Percentiles rank a stretch among this genome's conserved stretches.
Conservation (phyloP, 2,329 filamentous ascomycete genomes). For the Canariomyces notabilis region DNA sequence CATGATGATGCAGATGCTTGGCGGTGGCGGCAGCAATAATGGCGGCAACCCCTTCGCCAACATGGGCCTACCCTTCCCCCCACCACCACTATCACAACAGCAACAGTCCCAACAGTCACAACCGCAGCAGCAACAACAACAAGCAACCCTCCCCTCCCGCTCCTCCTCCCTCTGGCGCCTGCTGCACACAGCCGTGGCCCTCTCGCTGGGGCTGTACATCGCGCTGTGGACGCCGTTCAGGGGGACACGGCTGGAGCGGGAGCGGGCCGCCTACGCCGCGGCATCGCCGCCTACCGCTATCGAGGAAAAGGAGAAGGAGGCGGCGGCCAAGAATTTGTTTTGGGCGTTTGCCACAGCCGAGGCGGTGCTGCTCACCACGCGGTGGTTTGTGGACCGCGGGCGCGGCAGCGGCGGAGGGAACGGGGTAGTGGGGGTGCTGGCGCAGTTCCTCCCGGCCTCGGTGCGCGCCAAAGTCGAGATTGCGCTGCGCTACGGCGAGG, state of each 20-base stretch:
- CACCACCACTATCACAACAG: conserved; percentile 24
- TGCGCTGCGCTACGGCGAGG: conserved; percentile 61
- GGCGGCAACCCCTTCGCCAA: conserved; percentile 25
- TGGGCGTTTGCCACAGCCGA: conserved; percentile 78
- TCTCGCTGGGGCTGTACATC: conserved; percentile 66
- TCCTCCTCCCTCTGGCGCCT: conserved; percentile 61
- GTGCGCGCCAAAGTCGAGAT: conserved; percentile 58
- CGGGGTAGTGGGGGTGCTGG: conserved; percentile 59
- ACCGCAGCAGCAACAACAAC: conserved; percentile 23
- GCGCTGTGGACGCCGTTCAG: conserved; percentile 63
- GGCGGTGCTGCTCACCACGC: conserved; percentile 63
- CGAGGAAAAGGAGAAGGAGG: conserved; percentile 7
- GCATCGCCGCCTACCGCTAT: conserved; percentile 10
- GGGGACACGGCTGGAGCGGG: conserved; percentile 58
- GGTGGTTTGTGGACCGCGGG: conserved; percentile 65
- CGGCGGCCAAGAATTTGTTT: conserved; percentile 53
- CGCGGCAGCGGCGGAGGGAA: conserved; percentile 42
- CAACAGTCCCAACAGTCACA: conserved; percentile 21
- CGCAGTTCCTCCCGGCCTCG: conserved; percentile 61
- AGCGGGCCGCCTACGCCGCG: conserved; percentile 18
- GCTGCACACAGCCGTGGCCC: conserved; percentile 66
- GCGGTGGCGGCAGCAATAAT: conserved; percentile 34
- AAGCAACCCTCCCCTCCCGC: conserved; percentile 31
- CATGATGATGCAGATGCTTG: conserved; percentile 72
- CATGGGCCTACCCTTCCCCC: conserved; percentile 24